phyloP scores from a whole-genome alignment of 108 stramenopile genomes.

The Skeletonema tropicum region DNA sequence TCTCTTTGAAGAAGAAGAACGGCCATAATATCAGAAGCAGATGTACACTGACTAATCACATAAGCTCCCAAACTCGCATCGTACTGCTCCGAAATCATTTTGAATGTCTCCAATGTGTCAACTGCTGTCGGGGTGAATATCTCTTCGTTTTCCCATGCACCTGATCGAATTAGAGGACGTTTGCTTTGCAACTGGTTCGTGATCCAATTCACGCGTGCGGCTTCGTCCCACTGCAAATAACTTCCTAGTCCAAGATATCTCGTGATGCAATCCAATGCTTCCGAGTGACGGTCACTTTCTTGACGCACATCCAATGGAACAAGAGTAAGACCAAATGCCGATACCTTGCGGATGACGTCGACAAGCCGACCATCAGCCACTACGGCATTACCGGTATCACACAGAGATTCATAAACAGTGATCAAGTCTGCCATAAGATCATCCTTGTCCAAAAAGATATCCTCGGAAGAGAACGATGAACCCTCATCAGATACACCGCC shows the following conservation, averaged over 20 bases:
- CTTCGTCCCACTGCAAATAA: constrained; percentile 91
- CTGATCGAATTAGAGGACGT: constrained; percentile 88
- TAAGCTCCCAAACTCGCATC: constrained; percentile 93
- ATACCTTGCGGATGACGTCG: constrained; percentile 89
- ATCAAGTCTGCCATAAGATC: constrained; percentile 85
- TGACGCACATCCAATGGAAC: constrained; percentile 94
- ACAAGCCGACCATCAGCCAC: constrained; percentile 86
- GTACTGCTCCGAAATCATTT: constrained; percentile 86
- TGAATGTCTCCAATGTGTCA: constrained; percentile 80
- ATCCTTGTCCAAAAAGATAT: constrained; percentile 65
- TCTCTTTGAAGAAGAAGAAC: constrained; percentile 93
- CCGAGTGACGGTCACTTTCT: constrained; percentile 91
- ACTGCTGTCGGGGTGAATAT: constrained; percentile 70
- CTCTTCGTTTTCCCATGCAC: constrained; percentile 67
- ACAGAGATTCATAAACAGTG: constrained; percentile 82
- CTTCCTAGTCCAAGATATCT: constrained; percentile 91
- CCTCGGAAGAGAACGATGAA: constrained; percentile 24
- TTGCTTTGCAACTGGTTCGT: constrained; percentile 78
- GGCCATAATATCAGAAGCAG: constrained; percentile 92
- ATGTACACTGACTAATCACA: constrained; percentile 94
- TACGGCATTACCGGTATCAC: constrained; percentile 77
- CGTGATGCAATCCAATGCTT: constrained; percentile 93
- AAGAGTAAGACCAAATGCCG: constrained; percentile 93
- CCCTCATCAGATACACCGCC: constrained; percentile 7
- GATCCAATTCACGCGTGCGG: constrained; percentile 91